phyloP scores from a whole-genome alignment of 176 grass and related monocot species.

The Aegilops tauschii region DNA sequence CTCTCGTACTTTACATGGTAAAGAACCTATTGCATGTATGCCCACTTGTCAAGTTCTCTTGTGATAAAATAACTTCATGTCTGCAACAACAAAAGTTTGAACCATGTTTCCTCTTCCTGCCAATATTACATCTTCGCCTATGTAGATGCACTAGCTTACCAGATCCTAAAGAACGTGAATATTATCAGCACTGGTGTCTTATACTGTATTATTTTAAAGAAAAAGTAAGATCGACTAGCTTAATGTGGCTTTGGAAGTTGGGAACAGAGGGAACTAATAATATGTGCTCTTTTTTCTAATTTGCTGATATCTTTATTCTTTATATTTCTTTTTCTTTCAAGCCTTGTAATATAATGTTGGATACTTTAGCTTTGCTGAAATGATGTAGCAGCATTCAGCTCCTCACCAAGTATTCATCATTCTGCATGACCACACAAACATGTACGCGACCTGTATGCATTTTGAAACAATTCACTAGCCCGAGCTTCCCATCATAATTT shows the following conservation, averaged over 20 bases:
- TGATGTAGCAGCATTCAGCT: not conserved
- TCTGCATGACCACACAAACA: not conserved
- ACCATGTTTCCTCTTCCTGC: slow-evolving; percentile 1
- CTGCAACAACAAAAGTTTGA: not conserved
- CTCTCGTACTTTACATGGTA: slow-evolving; percentile 71
- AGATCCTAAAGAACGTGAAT: slow-evolving; percentile 94
- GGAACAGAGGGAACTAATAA: not conserved
- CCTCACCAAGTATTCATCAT: not conserved
- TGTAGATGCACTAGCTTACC: slow-evolving; percentile 87
- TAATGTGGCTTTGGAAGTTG: not conserved
- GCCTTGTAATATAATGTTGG: not conserved
- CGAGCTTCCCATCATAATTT: not conserved
- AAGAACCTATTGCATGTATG: slow-evolving; percentile 93
- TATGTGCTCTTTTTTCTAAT: not conserved
- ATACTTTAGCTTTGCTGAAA: not conserved
- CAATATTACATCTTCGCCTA: slow-evolving; percentile 99
- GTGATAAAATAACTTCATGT: not conserved
- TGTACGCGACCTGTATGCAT: not conserved
- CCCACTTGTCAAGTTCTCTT: not conserved
- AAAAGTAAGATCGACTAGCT: slow-evolving; percentile 57
- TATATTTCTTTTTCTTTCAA: not conserved
- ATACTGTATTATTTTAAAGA: slow-evolving; percentile 88
- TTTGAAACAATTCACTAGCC: not conserved
- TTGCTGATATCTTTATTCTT: not conserved
- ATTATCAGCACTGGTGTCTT: slow-evolving; percentile 94